Evolutionary conservation across 2,329 filamentous ascomycete genomes (phyloP).

Genomic region (Scedosporium minutisporum): DNA sequence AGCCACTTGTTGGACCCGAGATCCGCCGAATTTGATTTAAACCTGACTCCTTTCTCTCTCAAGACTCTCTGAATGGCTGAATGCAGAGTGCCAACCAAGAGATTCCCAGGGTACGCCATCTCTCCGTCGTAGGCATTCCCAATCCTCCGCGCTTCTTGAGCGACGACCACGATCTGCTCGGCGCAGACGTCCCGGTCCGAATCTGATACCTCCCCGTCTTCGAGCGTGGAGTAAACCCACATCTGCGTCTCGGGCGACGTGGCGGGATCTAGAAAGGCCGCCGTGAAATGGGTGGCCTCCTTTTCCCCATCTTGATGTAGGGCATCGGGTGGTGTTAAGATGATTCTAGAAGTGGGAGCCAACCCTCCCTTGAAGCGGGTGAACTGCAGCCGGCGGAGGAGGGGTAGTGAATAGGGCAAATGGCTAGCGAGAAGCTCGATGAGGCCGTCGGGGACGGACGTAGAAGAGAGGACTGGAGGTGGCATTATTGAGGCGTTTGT

Average conservation of each 20-base stretch:
- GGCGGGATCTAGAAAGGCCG: constrained; percentile 52
- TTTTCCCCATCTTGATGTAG: not conserved
- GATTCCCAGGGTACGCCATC: constrained; percentile 15
- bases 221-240: constrained; percentile 50
- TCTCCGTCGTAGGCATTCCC: constrained; percentile 14
- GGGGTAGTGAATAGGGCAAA: constrained; percentile 48
- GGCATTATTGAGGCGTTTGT: not conserved
- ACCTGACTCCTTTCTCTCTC: not conserved
- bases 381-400: constrained; percentile 56
- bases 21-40: not conserved
- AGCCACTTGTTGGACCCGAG: constrained; percentile 46
- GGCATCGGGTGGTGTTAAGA: constrained; percentile 23
- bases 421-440: constrained; percentile 32
- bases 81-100: constrained; percentile 27
- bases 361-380: constrained; percentile 14
- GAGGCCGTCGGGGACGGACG: constrained; percentile 1
- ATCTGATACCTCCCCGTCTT: constrained; percentile 19
- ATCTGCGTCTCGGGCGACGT: constrained; percentile 53
- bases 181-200: constrained; percentile 17
- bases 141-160: constrained; percentile 19
- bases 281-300: constrained; percentile 31
- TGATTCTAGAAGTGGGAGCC: constrained; percentile 15
- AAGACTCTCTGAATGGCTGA: constrained; percentile 16
- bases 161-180: constrained; percentile 21
- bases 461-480: not conserved